Conservation (phyloP, 2,329 filamentous ascomycete species). For the Colletotrichum noveboracense region DNA sequence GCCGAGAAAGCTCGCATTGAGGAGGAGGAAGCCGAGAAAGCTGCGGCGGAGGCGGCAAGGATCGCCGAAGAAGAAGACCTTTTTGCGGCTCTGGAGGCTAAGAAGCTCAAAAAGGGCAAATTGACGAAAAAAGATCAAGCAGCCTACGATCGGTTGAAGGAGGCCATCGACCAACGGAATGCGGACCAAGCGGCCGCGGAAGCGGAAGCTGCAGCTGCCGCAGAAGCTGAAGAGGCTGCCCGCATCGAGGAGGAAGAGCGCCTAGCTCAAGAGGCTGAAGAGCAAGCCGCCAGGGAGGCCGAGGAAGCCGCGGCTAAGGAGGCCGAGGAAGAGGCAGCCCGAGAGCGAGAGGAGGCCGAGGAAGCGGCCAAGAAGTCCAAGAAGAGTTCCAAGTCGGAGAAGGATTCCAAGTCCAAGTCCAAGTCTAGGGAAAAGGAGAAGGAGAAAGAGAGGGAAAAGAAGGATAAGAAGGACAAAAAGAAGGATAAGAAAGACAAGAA, state of each 20-base stretch:
- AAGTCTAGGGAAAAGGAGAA: constrained; percentile 38
- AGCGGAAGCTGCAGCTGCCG: constrained; percentile 25
- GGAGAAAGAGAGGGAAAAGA: constrained; percentile 35
- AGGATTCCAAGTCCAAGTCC: constrained; percentile 38
- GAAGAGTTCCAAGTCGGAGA: constrained; percentile 40
- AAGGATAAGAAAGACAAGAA: constrained; percentile 36
- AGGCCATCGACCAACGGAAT: constrained; percentile 35
- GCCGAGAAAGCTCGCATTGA: constrained; percentile 30
- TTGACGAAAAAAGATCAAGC: constrained; percentile 51
- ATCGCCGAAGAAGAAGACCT: constrained; percentile 39
- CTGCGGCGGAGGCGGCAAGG: constrained; percentile 34
- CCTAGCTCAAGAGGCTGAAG: constrained; percentile 11
- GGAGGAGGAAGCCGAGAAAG: constrained; percentile 29
- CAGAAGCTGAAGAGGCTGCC: constrained; percentile 43
- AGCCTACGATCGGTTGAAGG: constrained; percentile 42
- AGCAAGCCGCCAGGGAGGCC: constrained; percentile 36
- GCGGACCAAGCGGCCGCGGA: constrained; percentile 41
- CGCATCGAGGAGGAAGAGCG: constrained; percentile 29
- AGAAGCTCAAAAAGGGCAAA: constrained; percentile 55
- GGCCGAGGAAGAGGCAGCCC: constrained; percentile 29
- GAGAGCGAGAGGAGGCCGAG: constrained; percentile 33
- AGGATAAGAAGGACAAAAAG: constrained; percentile 26
- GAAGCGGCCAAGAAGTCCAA: constrained; percentile 45
- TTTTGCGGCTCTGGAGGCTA: constrained; percentile 46
- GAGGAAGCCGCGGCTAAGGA: constrained; percentile 36